Evolutionary conservation across 1,139 yeast species (phyloP), one percentile per base, ranked within the genome.

Genomic region (Diutina sp.): DNA sequence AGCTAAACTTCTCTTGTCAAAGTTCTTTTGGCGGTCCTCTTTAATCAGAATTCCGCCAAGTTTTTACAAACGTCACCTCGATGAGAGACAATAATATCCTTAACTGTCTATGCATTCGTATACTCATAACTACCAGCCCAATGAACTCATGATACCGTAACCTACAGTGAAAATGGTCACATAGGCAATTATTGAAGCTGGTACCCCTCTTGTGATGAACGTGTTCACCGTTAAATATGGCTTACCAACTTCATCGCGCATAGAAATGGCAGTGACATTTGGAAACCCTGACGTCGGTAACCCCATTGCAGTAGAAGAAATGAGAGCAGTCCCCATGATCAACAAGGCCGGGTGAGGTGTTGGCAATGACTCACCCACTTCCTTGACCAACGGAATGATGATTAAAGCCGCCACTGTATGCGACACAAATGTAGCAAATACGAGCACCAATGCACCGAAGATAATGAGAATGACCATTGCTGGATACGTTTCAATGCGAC

Each of bases 201-300:
- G 96, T 18, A 90, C 86, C 65, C 98, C 98, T 61, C 95, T 78
- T 18, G 86, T 84, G 58, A 91, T 88, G 66, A 91, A 91, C 54
- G 86, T 86, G 44, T 83, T 82, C 21, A 90, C 97, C 0, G 90
- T 83, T 62, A 91, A 72, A 66, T 91, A 91, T 35, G 93, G 86
- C 59, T 85, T 84, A 8, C 97, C 97, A 35, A 90, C 79, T 65
- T 89, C 96, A 68, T 91, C 96, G 7, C 90, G 82, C 84, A 90
- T 83, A 58, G 96, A 89, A 58, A 91, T 88, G 2, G 97, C 98
- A 0, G 97, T 90, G 51, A 91, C 96, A 64, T 91, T 91, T 18
- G 98, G 98, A 79, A 91, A 91, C 0, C 98, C 98, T 1, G 96
- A 87, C 0, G 98, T 91, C 32, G 98, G 98, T 59, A 91, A 76